Evolutionary conservation across 306 rosid genomes (phyloP).

Genomic region (Erythrophleum fordii): DNA sequence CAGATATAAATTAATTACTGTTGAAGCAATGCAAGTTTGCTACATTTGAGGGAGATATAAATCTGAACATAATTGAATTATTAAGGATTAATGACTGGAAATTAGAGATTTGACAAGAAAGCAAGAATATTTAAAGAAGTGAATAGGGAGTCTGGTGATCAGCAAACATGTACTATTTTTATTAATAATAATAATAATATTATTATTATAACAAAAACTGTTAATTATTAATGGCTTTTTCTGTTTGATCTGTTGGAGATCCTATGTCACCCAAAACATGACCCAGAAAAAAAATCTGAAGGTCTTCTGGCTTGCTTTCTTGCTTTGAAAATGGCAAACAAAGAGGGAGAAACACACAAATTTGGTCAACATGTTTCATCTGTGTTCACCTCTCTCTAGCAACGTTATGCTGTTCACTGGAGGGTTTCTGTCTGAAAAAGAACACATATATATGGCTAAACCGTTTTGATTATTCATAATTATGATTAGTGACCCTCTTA

Average conservation of each 20-base stretch:
- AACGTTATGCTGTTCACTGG: background rate
- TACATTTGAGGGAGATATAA: background rate
- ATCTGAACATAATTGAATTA: too few relatives aligned
- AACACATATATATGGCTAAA: constrained; percentile 32
- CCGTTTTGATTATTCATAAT: constrained; percentile 38
- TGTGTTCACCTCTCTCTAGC: constrained; percentile 19
- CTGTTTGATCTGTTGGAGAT: constrained; percentile 28
- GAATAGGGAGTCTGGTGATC: constrained; percentile 50
- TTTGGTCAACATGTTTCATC: constrained; percentile 66
- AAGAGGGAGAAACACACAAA: constrained; percentile 43
- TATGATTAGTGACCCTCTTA: constrained; percentile 44
- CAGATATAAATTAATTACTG: background rate
- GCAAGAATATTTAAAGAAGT: constrained; percentile 48
- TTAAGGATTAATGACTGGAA: too few relatives aligned
- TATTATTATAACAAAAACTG: background rate
- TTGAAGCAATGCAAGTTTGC: background rate
- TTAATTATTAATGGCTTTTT: constrained; percentile 2
- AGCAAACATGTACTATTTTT: constrained; percentile 38
- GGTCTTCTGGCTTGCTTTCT: background rate
- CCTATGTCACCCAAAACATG: constrained; percentile 74
- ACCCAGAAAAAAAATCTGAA: constrained; percentile 48
- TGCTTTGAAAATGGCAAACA: constrained; percentile 39
- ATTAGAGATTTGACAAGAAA: too few relatives aligned
- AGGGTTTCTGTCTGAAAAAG: constrained; percentile 22
- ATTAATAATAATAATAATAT: too few relatives aligned